Conservation (phyloP, 305 asterid genomes). For the Nicotiana rustica region DNA sequence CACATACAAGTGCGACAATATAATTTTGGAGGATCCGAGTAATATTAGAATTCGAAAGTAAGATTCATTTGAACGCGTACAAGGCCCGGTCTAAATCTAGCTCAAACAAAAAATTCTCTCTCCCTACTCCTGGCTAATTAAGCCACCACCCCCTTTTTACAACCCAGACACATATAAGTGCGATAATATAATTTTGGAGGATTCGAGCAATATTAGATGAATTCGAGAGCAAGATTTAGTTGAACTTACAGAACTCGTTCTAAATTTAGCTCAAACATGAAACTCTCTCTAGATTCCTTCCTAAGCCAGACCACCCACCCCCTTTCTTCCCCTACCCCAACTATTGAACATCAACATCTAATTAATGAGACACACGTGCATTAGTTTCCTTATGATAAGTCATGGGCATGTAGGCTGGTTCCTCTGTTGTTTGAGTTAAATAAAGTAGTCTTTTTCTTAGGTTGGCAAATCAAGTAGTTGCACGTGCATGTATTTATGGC, state of each 20-base stretch:
- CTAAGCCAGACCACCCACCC: not conserved
- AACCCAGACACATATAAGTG: too few relatives aligned
- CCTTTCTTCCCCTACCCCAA: not conserved
- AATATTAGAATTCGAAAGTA: too few relatives aligned
- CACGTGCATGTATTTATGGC: constrained; percentile 32
- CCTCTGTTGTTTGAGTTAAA: constrained; percentile 23
- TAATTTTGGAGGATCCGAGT: too few relatives aligned
- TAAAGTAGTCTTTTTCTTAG: constrained; percentile 17
- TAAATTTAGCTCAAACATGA: not conserved
- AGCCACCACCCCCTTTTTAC: too few relatives aligned
- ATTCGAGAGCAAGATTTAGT: not conserved
- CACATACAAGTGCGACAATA: too few relatives aligned
- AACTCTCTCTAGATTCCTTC: not conserved
- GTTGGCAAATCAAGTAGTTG: not conserved
- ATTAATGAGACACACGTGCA: constrained; percentile 35
- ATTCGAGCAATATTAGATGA: not conserved
- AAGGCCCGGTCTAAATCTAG: not conserved
- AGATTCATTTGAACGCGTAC: not conserved
- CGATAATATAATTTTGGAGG: too few relatives aligned
- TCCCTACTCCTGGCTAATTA: too few relatives aligned
- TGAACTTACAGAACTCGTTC: not conserved
- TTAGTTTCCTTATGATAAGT: constrained; percentile 16
- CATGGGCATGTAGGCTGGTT: constrained; percentile 32
- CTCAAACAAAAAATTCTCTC: not conserved
- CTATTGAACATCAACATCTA: not conserved